A percentile compares a stretch with the other conserved stretches of the same genome.
These are phyloP conservation scores for Coemansia reversa DNA, from an alignment of 192 early-diverging fungal species.

Conservation along the genomic window DNA sequence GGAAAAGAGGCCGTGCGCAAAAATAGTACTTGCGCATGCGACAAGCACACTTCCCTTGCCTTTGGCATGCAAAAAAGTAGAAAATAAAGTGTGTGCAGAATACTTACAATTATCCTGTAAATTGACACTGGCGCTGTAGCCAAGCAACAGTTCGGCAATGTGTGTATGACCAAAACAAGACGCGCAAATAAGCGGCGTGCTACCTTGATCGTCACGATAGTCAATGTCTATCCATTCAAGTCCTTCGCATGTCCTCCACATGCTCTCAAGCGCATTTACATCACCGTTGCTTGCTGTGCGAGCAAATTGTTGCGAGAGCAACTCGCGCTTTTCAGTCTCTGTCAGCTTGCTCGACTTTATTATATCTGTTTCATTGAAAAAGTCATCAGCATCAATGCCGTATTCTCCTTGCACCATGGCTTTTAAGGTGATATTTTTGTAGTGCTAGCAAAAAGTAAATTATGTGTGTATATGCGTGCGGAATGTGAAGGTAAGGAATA, in stretches of 20 bases:
- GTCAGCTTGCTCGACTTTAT: conserved; percentile 38
- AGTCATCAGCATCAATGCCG: conserved; percentile 27
- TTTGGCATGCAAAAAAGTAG: conserved; percentile 2
- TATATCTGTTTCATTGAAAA: conserved; percentile 40
- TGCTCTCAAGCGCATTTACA: conserved; percentile 58
- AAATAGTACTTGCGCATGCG: conserved; percentile 2
- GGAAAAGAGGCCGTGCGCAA: conserved; percentile 3
- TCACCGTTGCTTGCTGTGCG: conserved; percentile 76
- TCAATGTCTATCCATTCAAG: conserved; percentile 71
- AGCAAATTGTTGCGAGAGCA: conserved; percentile 65
- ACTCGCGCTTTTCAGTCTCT: conserved; percentile 58
- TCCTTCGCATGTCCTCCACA: conserved; percentile 59
- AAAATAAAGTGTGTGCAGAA: conserved; percentile 7
- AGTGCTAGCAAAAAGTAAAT: conserved; percentile 2
- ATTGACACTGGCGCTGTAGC: conserved; percentile 73
- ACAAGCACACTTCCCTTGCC: not conserved
- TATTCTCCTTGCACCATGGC: conserved; percentile 23
- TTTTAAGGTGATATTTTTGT: not conserved
- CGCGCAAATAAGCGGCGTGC: conserved; percentile 83
- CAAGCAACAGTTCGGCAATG: conserved; percentile 68
- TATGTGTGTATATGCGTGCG: conserved; percentile 6
- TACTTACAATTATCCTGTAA: conserved; percentile 75
- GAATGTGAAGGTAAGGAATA: not conserved
- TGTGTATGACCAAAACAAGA: conserved; percentile 82
- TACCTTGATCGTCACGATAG: conserved; percentile 81